Evolutionary conservation across 2,329 filamentous ascomycete genomes (phyloP).

Genomic region (Xylaria sp.): DNA sequence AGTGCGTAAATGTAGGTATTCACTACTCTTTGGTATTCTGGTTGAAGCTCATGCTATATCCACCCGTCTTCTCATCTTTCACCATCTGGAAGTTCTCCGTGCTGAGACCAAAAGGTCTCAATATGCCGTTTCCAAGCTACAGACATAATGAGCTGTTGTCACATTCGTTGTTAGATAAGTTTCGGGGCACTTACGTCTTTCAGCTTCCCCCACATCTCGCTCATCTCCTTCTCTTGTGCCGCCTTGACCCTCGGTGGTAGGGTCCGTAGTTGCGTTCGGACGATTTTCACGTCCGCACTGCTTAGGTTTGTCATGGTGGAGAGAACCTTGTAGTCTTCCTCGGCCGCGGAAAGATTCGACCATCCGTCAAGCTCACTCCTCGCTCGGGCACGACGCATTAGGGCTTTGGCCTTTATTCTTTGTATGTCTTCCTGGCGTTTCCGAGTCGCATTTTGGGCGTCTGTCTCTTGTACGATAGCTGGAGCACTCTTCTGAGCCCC

Average conservation of each 20-base stretch:
- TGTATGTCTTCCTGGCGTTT: slow-evolving; percentile 58
- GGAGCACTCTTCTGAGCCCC: slow-evolving; percentile 50
- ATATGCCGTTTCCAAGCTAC: slow-evolving; percentile 77
- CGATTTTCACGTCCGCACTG: slow-evolving; percentile 59
- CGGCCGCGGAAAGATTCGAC: slow-evolving; percentile 71
- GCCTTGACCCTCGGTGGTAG: slow-evolving; percentile 66
- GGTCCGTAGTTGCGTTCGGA: slow-evolving; percentile 58
- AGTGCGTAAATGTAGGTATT: background rate
- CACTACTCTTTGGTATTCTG: slow-evolving; percentile 31
- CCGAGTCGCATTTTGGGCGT: slow-evolving; percentile 28
- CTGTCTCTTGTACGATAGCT: slow-evolving; percentile 28
- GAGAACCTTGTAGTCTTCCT: slow-evolving; percentile 72
- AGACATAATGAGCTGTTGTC: background rate
- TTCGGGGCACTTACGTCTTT: slow-evolving; percentile 57
- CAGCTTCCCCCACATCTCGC: slow-evolving; percentile 96
- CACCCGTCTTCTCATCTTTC: slow-evolving; percentile 82
- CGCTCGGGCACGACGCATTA: slow-evolving; percentile 73
- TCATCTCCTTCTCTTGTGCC: slow-evolving; percentile 82
- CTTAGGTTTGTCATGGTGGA: slow-evolving; percentile 56
- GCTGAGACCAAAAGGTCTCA: slow-evolving; percentile 89
- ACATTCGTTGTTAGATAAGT: background rate
- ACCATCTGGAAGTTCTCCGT: slow-evolving; percentile 94
- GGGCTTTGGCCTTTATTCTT: slow-evolving; percentile 74
- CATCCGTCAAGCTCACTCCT: slow-evolving; percentile 68
- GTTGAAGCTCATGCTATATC: slow-evolving; percentile 89